These are phyloP conservation scores for Verticillium alfalfae DNA, from an alignment of 2,329 filamentous ascomycete species.

Conservation along the genomic window DNA sequence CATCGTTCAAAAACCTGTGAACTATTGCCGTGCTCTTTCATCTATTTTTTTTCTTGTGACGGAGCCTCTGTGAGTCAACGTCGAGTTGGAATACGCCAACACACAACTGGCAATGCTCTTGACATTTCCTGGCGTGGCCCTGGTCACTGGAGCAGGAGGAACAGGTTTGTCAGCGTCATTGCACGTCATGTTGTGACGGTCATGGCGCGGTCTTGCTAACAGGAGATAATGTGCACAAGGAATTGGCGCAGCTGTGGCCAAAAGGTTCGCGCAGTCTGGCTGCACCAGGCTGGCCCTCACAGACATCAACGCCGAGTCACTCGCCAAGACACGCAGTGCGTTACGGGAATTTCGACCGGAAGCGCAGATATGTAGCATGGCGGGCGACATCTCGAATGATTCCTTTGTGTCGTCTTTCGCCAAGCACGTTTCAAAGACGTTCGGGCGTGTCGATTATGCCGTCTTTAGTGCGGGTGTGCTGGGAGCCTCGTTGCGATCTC, in stretches of 20 bases:
- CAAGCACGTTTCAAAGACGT: slow-evolving; percentile 21
- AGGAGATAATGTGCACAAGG: slow-evolving; percentile 26
- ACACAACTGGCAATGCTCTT: slow-evolving; percentile 1
- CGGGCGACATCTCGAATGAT: slow-evolving; percentile 44
- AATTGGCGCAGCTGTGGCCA: slow-evolving; percentile 49
- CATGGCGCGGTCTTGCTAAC: not conserved
- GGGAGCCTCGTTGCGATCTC: slow-evolving; percentile 31
- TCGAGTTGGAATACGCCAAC: not conserved
- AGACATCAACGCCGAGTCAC: slow-evolving; percentile 37
- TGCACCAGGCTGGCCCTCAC: slow-evolving; percentile 48
- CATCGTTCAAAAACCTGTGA: not conserved
- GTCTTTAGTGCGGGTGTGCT: slow-evolving; percentile 52
- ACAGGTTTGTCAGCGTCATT: slow-evolving; percentile 25
- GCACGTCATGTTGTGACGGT: not conserved
- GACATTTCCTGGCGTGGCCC: slow-evolving; percentile 35
- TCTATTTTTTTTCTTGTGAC: too few relatives aligned
- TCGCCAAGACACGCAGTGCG: slow-evolving; percentile 27
- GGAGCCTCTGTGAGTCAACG: too few relatives aligned
- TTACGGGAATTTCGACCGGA: slow-evolving; percentile 25
- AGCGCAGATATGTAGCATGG: slow-evolving; percentile 21
- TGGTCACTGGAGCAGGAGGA: slow-evolving; percentile 42
- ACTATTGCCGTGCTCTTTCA: too few relatives aligned
- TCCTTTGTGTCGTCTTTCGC: slow-evolving; percentile 32
- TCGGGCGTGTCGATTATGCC: slow-evolving; percentile 48
- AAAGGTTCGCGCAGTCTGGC: slow-evolving; percentile 42